Percentiles rank a stretch among this genome's conserved stretches.
Conservation (phyloP, 805 yeast genomes). For the Brettanomyces anomalus region DNA sequence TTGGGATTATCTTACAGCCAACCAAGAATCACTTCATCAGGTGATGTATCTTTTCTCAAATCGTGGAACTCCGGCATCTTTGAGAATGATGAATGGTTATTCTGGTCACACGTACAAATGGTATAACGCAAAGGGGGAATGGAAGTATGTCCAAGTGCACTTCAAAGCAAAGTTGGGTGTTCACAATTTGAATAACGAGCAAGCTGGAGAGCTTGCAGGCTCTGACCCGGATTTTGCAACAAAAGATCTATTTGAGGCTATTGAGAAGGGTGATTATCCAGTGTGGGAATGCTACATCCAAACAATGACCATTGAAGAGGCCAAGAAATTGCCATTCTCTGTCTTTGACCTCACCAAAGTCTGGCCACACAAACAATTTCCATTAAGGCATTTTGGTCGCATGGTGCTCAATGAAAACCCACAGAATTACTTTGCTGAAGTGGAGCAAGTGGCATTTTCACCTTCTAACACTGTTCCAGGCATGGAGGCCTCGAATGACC, state of each 20-base stretch:
- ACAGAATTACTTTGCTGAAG: conserved; percentile 77
- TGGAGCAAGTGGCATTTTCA: conserved; percentile 79
- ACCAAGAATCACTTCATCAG: conserved; percentile 71
- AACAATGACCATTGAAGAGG: conserved; percentile 78
- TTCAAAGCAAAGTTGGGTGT: conserved; percentile 52
- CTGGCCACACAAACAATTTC: conserved; percentile 85
- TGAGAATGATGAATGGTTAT: conserved; percentile 75
- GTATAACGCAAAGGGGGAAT: conserved; percentile 66
- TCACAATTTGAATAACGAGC: conserved; percentile 46
- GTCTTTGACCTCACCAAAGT: conserved; percentile 87
- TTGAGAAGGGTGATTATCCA: conserved; percentile 70
- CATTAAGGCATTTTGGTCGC: conserved; percentile 79
- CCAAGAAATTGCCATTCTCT: conserved; percentile 65
- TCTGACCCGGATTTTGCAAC: conserved; percentile 78
- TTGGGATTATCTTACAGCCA: conserved; percentile 73
- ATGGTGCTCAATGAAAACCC: conserved; percentile 77
- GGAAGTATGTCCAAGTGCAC: conserved; percentile 75
- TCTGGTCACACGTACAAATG: conserved; percentile 82
- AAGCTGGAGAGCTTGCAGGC: conserved; percentile 61
- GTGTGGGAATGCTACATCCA: conserved; percentile 82
- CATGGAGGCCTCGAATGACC: conserved; percentile 76
- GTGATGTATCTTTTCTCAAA: conserved; percentile 66
- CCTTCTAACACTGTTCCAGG: conserved; percentile 83
- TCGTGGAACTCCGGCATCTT: conserved; percentile 73
- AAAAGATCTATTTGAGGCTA: conserved; percentile 69